Percentiles rank a stretch among this genome's conserved stretches.
Evolutionary conservation across 2,329 filamentous ascomycete species (phyloP).

Genomic region (Aurifilum marmelostoma): DNA sequence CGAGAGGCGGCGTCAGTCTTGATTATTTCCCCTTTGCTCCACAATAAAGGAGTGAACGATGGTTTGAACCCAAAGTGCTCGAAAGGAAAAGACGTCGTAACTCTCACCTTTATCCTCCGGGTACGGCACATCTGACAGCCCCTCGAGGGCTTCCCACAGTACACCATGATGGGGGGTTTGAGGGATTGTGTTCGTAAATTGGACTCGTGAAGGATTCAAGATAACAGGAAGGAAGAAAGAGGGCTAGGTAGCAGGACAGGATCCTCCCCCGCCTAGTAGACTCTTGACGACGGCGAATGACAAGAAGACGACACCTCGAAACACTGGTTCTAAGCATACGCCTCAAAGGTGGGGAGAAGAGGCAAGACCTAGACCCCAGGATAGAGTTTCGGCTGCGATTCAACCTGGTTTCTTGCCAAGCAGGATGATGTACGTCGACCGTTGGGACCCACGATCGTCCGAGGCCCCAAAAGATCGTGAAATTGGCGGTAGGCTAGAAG

Average conservation of each 20-base stretch:
- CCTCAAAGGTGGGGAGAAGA: not conserved
- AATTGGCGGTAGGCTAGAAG: not conserved
- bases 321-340: not conserved
- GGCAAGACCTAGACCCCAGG: not conserved
- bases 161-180: slow-evolving; percentile 56
- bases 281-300: not conserved
- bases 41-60: not conserved
- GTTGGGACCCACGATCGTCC: not conserved
- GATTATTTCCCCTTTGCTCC: not conserved
- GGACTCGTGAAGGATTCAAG: not conserved
- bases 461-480: not conserved
- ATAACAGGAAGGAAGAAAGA: not conserved
- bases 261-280: not conserved
- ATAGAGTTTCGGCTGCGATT: slow-evolving; percentile 1
- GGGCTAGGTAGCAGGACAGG: not conserved
- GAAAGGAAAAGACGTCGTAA: slow-evolving; percentile 18
- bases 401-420: not conserved
- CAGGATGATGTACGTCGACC: not conserved
- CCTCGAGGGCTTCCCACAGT: slow-evolving; percentile 66
- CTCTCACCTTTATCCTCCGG: slow-evolving; percentile 70
- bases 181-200: not conserved
- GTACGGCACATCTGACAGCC: slow-evolving; percentile 77
- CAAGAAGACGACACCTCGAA: not conserved
- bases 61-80: not conserved
- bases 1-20: slow-evolving; percentile 26